phyloP scores from a whole-genome alignment of 176 grass and related monocot species.

The Puccinellia tenuiflora region DNA sequence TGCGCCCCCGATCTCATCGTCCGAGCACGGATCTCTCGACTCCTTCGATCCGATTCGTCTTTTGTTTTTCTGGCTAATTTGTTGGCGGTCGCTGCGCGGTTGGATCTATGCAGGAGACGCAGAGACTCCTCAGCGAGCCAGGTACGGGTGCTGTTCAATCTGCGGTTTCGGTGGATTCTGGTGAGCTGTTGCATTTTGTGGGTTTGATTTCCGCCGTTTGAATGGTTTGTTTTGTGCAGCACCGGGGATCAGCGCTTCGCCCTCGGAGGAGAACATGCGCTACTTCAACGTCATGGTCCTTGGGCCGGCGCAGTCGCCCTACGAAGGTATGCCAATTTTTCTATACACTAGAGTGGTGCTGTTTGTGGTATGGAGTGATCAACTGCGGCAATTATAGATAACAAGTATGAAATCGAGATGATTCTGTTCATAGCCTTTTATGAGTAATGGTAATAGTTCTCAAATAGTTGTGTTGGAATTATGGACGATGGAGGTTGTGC shows the following conservation, averaged over 20 bases:
- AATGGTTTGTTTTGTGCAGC: constrained; percentile 45
- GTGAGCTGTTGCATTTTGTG: not conserved
- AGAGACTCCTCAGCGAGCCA: constrained; percentile 95
- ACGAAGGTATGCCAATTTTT: constrained; percentile 39
- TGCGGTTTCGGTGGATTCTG: constrained; percentile 9
- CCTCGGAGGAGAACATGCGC: constrained; percentile 97
- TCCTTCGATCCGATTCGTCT: not conserved
- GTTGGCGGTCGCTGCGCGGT: not conserved
- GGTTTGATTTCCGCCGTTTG: not conserved
- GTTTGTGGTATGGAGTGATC: not conserved
- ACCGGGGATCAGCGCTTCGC: constrained; percentile 91
- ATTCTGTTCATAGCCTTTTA: not conserved
- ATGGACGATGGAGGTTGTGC: not conserved
- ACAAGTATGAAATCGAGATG: not conserved
- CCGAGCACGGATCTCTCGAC: constrained; percentile 11
- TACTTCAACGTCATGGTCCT: constrained; percentile 99
- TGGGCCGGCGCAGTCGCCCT: constrained; percentile 82
- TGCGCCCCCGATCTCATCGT: constrained; percentile 29
- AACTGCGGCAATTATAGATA: not conserved
- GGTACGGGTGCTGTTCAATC: constrained; percentile 27
- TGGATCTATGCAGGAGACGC: constrained; percentile 85
- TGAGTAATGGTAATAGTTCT: not conserved
- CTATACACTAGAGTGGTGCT: not conserved
- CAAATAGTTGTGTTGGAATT: not conserved
- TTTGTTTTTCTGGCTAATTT: not conserved